Conservation (phyloP, 2,329 filamentous ascomycete species). For the Chaetomium strumarium region DNA sequence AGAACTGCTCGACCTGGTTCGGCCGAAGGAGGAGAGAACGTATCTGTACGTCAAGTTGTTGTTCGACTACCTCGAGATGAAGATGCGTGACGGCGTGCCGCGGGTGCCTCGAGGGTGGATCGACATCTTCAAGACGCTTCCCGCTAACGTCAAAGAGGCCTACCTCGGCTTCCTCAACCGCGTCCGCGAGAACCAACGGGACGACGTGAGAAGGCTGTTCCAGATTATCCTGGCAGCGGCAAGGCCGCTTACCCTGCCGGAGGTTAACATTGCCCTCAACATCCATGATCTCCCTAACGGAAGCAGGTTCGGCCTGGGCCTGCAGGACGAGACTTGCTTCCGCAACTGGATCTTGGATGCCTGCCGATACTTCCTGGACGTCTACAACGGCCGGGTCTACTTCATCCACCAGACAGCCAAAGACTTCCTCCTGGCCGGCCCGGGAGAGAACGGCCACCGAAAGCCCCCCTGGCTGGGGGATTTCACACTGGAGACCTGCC, state of each 20-base stretch:
- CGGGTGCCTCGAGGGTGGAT: conserved; percentile 18
- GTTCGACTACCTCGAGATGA: conserved; percentile 18
- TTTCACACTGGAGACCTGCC: conserved; percentile 14
- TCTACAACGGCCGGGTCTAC: conserved; percentile 19
- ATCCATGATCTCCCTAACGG: conserved; percentile 15
- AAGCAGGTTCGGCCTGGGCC: conserved; percentile 14
- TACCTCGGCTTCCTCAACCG: conserved; percentile 15
- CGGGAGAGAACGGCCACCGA: neutral
- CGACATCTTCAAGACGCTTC: conserved; percentile 17
- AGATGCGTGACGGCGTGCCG: conserved; percentile 14
- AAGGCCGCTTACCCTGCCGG: conserved; percentile 15
- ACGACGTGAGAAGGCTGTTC: conserved; percentile 17
- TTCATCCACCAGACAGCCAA: conserved; percentile 21
- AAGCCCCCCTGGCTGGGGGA: conserved; percentile 18
- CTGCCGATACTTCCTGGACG: conserved; percentile 18
- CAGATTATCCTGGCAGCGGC: conserved; percentile 17
- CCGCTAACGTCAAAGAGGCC: conserved; percentile 16
- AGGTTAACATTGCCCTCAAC: conserved; percentile 21
- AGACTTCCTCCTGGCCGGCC: conserved; percentile 15
- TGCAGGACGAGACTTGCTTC: conserved; percentile 14
- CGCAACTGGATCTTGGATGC: conserved; percentile 20
- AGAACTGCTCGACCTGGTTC: conserved; percentile 13
- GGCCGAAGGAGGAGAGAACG: conserved; percentile 14
- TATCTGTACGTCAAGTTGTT: conserved; percentile 20
- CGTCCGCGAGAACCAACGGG: conserved; percentile 12